Evolutionary conservation across 495 filamentous ascomycete species (phyloP).

Genomic region (Podospora comata): DNA sequence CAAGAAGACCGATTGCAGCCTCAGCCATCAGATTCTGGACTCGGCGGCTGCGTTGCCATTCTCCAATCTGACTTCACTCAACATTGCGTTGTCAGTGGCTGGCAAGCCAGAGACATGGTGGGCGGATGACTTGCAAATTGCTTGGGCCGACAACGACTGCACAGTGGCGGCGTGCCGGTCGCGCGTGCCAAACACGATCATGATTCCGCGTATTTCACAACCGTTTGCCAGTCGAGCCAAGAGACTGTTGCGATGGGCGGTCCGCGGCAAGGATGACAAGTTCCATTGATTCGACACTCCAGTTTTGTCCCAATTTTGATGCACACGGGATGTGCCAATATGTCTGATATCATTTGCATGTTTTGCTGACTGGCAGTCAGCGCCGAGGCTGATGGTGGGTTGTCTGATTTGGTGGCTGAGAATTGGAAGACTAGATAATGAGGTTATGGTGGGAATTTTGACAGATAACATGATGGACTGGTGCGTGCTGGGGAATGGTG

Average conservation of each 20-base stretch:
- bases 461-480: not conserved
- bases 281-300: not conserved
- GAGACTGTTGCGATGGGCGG: conserved; percentile 25
- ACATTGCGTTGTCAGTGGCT: conserved; percentile 33
- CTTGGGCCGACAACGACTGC: conserved; percentile 44
- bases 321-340: conserved; percentile 13
- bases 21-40: conserved; percentile 34
- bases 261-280: conserved; percentile 13
- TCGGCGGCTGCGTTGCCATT: conserved; percentile 25
- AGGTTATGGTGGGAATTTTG: not conserved
- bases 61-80: conserved; percentile 39
- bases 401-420: not conserved
- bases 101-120: conserved; percentile 37
- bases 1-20: conserved; percentile 30
- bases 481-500: conserved; percentile 5
- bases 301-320: conserved; percentile 19
- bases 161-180: conserved; percentile 38
- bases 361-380: conserved; percentile 11
- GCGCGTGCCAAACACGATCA: conserved; percentile 33
- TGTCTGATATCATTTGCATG: conserved; percentile 30
- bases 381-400: not conserved
- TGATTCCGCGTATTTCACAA: not conserved
- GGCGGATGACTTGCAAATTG: conserved; percentile 43
- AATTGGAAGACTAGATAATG: not conserved
- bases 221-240: conserved; percentile 10